Conservation (phyloP, 441 rosid species). For the Pelargonium fulgidum region DNA sequence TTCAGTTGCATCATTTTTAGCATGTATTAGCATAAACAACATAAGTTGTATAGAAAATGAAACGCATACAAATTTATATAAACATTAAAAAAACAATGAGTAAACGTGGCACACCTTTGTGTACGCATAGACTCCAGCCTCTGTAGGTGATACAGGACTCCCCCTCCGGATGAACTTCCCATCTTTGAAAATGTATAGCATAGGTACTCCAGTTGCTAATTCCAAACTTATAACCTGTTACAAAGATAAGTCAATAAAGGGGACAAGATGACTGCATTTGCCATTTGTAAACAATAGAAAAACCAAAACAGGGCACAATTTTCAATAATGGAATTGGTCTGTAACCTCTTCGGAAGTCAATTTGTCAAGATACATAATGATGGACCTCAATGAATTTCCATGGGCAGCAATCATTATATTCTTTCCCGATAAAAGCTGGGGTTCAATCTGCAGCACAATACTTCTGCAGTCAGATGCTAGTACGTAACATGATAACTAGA, state of each 20-base stretch:
- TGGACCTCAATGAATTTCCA: conserved; percentile 87
- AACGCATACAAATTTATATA: not conserved
- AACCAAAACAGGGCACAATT: not conserved
- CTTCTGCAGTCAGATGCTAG: conserved; percentile 15
- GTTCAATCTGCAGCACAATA: conserved; percentile 60
- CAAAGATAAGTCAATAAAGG: not conserved
- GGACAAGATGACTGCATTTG: not conserved
- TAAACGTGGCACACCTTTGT: conserved; percentile 53
- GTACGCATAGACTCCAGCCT: conserved; percentile 95
- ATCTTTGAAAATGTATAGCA: conserved; percentile 88
- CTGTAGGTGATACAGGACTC: conserved; percentile 78
- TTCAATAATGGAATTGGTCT: conserved; percentile 2
- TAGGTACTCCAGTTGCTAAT: conserved; percentile 83
- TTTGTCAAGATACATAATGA: conserved; percentile 93
- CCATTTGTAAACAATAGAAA: not conserved
- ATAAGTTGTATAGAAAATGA: conserved; percentile 3
- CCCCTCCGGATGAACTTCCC: conserved; percentile 87
- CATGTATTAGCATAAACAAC: not conserved
- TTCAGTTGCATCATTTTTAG: not conserved
- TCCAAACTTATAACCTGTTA: conserved; percentile 74
- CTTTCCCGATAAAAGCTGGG: conserved; percentile 75
- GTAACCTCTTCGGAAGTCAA: conserved; percentile 89
- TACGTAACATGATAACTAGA: not conserved
- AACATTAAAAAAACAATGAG: not conserved
- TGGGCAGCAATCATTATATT: conserved; percentile 91